Base-by-base conservation (phyloP, 2,329 filamentous ascomycete species). In the Sclerotinia spermophila region DNA sequence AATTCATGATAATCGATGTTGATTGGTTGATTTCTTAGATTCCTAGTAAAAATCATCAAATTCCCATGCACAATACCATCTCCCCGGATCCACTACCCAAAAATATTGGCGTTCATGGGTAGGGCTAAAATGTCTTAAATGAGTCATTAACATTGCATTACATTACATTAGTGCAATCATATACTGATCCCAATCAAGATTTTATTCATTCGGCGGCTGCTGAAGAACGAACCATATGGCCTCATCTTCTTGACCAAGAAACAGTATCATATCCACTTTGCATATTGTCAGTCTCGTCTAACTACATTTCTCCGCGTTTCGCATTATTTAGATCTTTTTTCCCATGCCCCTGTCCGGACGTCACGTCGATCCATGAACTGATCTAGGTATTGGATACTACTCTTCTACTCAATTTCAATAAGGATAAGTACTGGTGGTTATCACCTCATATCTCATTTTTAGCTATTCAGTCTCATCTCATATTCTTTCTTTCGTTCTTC, bases 211-310 rank as follows among this genome's bases (percentile, higher is more conserved):
- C 73, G 73, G 77, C 77, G 77, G 62, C 71, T 77, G 73, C 71
- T 75, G 75, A 77, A 70, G 76, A 74, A 74, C 77, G 75, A 78
- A 77, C 77, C 77, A 78, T 75, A 71, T 72, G 75, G 77, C 71
- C 75, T 24, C 48, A 45, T 69, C 76, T 76, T 74, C 73, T 72
- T 72, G 76, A 79, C 77, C 77, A 78, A 79, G 78, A 79, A 79
- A 79, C 77, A 72, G 68, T 68, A 64, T 73, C 71, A 71, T 68
- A 61, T 71, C 72, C 70, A 61, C 66, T 71, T 65, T 73, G 35
- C 48, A 55, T 65, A 70, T 51, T 69, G 15, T 68, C 69, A 67
- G 68, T 69, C 40, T 40, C 21, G 55, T 71, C 38, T 70, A 70
- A 71, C 59, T 68, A 71, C 56, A 55, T 66, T 72, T 75, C 73